Conservation (phyloP, 495 filamentous ascomycete species). For the Aspergillus baeticus region DNA sequence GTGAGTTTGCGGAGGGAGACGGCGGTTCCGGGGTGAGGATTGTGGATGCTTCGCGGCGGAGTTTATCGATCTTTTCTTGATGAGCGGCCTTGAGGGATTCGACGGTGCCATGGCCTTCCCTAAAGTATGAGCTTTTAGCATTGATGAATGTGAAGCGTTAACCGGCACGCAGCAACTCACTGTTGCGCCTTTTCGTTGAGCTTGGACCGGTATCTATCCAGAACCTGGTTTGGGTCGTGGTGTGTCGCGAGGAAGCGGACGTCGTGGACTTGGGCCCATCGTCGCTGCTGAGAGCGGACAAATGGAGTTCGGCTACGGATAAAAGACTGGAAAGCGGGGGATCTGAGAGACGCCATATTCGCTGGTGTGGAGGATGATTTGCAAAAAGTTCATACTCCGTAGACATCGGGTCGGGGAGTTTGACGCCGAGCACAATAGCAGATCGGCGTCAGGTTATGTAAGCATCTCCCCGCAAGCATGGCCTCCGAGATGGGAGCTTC, state of each 20-base stretch:
- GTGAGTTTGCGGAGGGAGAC: constrained; percentile 27
- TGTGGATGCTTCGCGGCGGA: constrained; percentile 61
- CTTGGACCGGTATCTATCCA: constrained; percentile 86
- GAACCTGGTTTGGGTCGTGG: constrained; percentile 56
- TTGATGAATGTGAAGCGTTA: not conserved
- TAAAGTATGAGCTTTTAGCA: constrained; percentile 25
- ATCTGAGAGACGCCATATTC: constrained; percentile 35
- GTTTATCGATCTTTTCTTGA: constrained; percentile 70
- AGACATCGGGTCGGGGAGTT: not conserved
- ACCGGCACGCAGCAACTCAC: constrained; percentile 37
- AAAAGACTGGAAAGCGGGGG: constrained; percentile 31
- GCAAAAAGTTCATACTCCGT: constrained; percentile 1
- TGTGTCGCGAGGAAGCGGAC: constrained; percentile 82
- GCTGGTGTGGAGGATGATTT: constrained; percentile 1
- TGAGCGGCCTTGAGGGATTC: constrained; percentile 80
- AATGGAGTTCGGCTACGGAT: constrained; percentile 28
- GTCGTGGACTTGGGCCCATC: constrained; percentile 91
- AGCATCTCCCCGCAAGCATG: constrained; percentile 1
- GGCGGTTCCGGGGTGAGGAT: constrained; percentile 50
- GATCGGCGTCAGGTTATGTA: constrained; percentile 3
- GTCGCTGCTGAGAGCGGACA: constrained; percentile 56
- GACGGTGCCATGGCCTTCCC: constrained; percentile 71
- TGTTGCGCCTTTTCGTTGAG: constrained; percentile 79
- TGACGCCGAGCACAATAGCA: not conserved
- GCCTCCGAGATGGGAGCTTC: too few relatives aligned